phyloP scores from a whole-genome alignment of 768 basidiomycete genomes.

The Cystofilobasidium ferigula region DNA sequence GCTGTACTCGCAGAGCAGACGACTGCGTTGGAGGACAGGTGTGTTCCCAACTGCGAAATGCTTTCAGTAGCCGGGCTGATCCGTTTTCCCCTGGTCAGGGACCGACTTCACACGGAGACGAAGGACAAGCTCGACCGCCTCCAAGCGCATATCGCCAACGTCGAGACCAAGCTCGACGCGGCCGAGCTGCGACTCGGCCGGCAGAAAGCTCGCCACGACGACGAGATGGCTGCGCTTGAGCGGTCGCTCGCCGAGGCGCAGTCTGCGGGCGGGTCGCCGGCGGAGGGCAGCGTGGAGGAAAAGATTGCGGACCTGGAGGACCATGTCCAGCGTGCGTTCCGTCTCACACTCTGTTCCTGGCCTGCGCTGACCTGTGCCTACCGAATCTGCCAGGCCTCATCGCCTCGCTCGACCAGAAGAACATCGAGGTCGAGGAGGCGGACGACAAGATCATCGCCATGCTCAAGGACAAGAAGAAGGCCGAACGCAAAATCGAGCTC shows the following conservation, averaged over 20 bases:
- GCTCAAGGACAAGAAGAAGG: slow-evolving; percentile 15
- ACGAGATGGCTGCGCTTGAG: slow-evolving; percentile 9
- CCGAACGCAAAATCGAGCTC: slow-evolving; percentile 5
- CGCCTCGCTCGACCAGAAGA: slow-evolving; percentile 8
- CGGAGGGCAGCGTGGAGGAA: background rate
- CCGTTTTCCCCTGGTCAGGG: background rate
- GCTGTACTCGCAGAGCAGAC: background rate
- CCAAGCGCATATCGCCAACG: background rate
- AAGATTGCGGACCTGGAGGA: background rate
- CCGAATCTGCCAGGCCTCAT: background rate
- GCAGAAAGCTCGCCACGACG: slow-evolving; percentile 6
- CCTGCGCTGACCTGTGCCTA: too few species aligned
- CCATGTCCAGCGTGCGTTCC: slow-evolving; percentile 6
- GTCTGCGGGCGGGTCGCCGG: background rate
- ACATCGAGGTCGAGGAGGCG: slow-evolving; percentile 13
- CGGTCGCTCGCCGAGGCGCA: background rate
- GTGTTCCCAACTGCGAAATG: background rate
- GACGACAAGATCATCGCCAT: slow-evolving; percentile 19
- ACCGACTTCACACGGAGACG: background rate
- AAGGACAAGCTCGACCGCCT: slow-evolving; percentile 11
- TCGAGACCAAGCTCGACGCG: background rate
- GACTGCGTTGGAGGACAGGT: background rate
- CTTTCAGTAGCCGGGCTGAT: background rate
- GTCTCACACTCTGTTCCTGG: too few species aligned
- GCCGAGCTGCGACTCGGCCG: slow-evolving; percentile 9